Evolutionary conservation across 2,329 filamentous ascomycete species (phyloP).

Genomic region (Stagonosporopsis rhizophila): DNA sequence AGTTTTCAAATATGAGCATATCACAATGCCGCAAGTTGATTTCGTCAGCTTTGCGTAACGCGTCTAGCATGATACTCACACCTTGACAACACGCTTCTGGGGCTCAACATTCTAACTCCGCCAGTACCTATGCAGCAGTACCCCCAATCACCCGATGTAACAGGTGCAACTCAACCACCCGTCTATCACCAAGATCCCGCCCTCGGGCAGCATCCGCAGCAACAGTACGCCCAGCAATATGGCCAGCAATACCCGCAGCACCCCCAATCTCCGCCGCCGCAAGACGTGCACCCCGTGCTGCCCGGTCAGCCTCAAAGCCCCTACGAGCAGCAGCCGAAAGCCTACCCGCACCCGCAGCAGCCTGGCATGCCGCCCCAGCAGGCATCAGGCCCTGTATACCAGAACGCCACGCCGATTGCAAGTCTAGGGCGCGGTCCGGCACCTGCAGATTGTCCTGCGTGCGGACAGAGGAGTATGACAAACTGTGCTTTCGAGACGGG

Average conservation of each 20-base stretch:
- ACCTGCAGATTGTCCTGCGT: conserved; percentile 58
- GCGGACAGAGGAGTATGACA: conserved; percentile 52
- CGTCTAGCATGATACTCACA: background rate
- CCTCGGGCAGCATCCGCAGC: conserved; percentile 27
- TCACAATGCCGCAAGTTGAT: background rate
- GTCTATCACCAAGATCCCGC: conserved; percentile 46
- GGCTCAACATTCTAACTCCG: conserved; percentile 19
- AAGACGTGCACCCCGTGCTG: conserved; percentile 17
- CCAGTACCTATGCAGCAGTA: conserved; percentile 50
- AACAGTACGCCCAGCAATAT: conserved; percentile 12
- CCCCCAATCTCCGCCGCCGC: conserved; percentile 34
- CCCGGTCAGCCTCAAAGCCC: background rate
- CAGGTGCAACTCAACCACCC: conserved; percentile 37
- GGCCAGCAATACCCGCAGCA: conserved; percentile 18
- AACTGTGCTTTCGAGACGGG: conserved; percentile 45
- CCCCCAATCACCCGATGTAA: conserved; percentile 42
- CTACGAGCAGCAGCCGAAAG: conserved; percentile 12
- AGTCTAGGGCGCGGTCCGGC: conserved; percentile 45
- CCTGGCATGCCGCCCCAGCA: conserved; percentile 47
- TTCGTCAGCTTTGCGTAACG: background rate
- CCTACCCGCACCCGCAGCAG: conserved; percentile 21
- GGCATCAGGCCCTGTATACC: conserved; percentile 43
- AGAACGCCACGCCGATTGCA: conserved; percentile 46
- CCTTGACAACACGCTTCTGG: background rate
- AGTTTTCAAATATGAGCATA: background rate